phyloP scores from a whole-genome alignment of 2,329 filamentous ascomycete genomes.

The Lasiodiplodia sp. region DNA sequence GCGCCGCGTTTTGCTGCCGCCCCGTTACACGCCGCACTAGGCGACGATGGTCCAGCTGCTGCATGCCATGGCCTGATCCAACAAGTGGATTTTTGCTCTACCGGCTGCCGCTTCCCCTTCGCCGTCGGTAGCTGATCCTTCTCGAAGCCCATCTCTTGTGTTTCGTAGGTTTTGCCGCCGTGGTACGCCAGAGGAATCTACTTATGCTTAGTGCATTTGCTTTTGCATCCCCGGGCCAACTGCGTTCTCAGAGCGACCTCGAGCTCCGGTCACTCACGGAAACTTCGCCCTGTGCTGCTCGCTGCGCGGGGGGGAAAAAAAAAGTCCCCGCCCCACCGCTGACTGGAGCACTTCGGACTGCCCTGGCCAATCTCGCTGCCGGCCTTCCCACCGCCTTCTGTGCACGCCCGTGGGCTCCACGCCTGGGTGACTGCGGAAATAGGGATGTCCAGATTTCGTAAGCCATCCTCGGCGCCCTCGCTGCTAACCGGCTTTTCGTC shows the following conservation, averaged over 20 bases:
- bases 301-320: no score
- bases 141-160: background rate
- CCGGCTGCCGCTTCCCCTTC: background rate
- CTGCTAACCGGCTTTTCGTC: constrained; percentile 1
- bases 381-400: constrained; percentile 3
- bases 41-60: constrained; percentile 7
- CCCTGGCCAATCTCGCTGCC: constrained; percentile 10
- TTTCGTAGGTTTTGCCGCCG: constrained; percentile 2
- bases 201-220: constrained; percentile 5
- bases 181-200: constrained; percentile 17
- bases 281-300: background rate
- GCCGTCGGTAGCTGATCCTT: constrained; percentile 13
- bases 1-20: constrained; percentile 8
- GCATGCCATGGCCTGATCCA: constrained; percentile 15
- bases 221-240: background rate
- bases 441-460: constrained; percentile 10
- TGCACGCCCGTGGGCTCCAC: constrained; percentile 3
- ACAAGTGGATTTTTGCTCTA: constrained; percentile 2
- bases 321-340: constrained; percentile 3
- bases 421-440: constrained; percentile 2
- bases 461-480: constrained; percentile 8
- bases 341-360: constrained; percentile 10
- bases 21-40: constrained; percentile 20
- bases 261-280: background rate
- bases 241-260: background rate